Conservation (phyloP, 305 asterid species). For the Ajuga reptans region DNA sequence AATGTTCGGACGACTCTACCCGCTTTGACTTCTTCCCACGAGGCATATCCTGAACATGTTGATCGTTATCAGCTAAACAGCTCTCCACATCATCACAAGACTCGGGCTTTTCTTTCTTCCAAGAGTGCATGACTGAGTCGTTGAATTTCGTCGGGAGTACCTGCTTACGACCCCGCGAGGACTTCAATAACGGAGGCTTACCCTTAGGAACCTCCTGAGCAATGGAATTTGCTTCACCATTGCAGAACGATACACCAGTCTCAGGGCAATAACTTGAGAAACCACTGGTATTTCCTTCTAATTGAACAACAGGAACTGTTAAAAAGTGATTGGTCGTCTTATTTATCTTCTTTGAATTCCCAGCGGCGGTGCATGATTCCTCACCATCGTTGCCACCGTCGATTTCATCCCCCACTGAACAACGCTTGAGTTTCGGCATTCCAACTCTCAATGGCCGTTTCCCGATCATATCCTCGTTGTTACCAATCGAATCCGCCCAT, state of each 20-base stretch:
- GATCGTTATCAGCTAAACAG: slow-evolving; percentile 27
- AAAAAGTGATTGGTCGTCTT: slow-evolving; percentile 21
- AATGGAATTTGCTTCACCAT: slow-evolving; percentile 26
- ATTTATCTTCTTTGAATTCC: slow-evolving; percentile 23
- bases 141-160: slow-evolving; percentile 50
- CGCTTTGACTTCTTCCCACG: slow-evolving; percentile 40
- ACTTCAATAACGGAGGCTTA: slow-evolving; percentile 59
- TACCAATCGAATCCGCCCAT: slow-evolving; percentile 22
- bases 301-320: slow-evolving; percentile 42
- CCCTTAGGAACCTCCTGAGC: slow-evolving; percentile 21
- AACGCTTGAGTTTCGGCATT: slow-evolving; percentile 73
- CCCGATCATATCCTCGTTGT: slow-evolving; percentile 37
- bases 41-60: slow-evolving; percentile 6
- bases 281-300: slow-evolving; percentile 34
- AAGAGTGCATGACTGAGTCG: slow-evolving; percentile 57
- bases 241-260: slow-evolving; percentile 21
- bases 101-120: slow-evolving; percentile 55
- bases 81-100: slow-evolving; percentile 24
- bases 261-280: slow-evolving; percentile 26
- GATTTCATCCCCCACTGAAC: slow-evolving; percentile 36
- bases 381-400: slow-evolving; percentile 22
- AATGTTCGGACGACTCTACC: slow-evolving; percentile 25
- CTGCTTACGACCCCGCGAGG: slow-evolving; percentile 70
- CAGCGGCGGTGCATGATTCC: slow-evolving; percentile 29
- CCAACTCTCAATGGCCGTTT: slow-evolving; percentile 25